A percentile compares a stretch with the other conserved stretches of the same genome.
phyloP scores from a whole-genome alignment of 2,329 filamentous ascomycete genomes.

The Rutstroemia sp. region DNA sequence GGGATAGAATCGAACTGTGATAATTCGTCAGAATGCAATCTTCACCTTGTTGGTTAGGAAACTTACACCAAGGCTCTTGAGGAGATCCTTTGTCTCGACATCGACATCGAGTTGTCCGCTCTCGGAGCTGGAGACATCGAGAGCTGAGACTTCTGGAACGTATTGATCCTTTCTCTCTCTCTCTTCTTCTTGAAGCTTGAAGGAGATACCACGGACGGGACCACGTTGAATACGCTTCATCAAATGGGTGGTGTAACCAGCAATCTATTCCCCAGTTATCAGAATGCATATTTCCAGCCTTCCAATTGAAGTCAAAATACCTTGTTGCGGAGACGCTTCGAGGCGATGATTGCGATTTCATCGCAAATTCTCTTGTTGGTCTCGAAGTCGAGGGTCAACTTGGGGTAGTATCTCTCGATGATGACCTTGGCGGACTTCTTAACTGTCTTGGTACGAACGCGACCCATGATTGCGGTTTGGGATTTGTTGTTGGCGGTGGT shows the following conservation, averaged over 20 bases:
- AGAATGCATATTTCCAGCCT: slow-evolving; percentile 68
- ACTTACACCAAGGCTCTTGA: slow-evolving; percentile 98
- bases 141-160: slow-evolving; percentile 95
- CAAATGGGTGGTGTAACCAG: slow-evolving; percentile 95
- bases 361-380: slow-evolving; percentile 99
- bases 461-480: slow-evolving; percentile 33
- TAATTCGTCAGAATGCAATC: slow-evolving; percentile 25
- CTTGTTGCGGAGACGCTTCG: slow-evolving; percentile 99
- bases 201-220: slow-evolving; percentile 98
- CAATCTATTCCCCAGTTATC: slow-evolving; percentile 55
- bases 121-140: slow-evolving; percentile 97
- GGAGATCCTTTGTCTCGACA: slow-evolving; percentile 94
- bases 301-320: slow-evolving; percentile 36
- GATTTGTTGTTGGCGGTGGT: slow-evolving; percentile 7
- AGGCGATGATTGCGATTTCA: slow-evolving; percentile 99
- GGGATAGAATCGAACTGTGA: slow-evolving; percentile 90
- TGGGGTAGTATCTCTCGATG: slow-evolving; percentile 97
- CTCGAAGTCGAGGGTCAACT: slow-evolving; percentile 99
- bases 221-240: slow-evolving; percentile 99
- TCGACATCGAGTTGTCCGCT: slow-evolving; percentile 92
- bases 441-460: slow-evolving; percentile 37
- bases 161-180: slow-evolving; percentile 99
- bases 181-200: slow-evolving; percentile 99
- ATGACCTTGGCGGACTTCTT: slow-evolving; percentile 84
- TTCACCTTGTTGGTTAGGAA: slow-evolving; percentile 9